Conservation (phyloP, 2,329 filamentous ascomycete genomes). For the Aaosphaeria pasadenensis region DNA sequence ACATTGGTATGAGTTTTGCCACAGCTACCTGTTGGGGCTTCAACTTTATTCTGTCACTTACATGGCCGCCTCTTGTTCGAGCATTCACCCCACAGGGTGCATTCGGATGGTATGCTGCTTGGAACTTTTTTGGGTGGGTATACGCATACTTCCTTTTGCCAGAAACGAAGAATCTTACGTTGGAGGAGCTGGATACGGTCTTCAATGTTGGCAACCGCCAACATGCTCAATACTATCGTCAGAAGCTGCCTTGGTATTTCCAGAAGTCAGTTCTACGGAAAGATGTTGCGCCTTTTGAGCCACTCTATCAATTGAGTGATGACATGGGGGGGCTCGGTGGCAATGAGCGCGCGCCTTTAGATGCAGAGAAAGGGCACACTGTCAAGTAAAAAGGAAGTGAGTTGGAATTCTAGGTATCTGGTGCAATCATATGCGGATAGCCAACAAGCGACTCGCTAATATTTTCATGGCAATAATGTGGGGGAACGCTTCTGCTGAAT, state of each 20-base stretch:
- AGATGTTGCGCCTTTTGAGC: slow-evolving; percentile 23
- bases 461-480: too few species aligned
- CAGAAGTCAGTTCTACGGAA: slow-evolving; percentile 30
- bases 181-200: slow-evolving; percentile 28
- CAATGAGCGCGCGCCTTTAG: neutral
- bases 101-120: slow-evolving; percentile 56
- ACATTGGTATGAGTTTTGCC: slow-evolving; percentile 40
- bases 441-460: too few species aligned
- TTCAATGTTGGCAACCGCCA: slow-evolving; percentile 27
- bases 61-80: slow-evolving; percentile 50
- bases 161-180: slow-evolving; percentile 27
- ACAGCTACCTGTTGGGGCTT: slow-evolving; percentile 58
- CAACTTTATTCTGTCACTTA: slow-evolving; percentile 53
- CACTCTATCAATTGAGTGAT: slow-evolving; percentile 20
- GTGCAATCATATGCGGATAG: too few species aligned
- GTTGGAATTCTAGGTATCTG: too few species aligned
- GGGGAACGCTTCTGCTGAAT: too few species aligned
- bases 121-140: slow-evolving; percentile 54
- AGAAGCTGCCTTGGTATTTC: slow-evolving; percentile 37
- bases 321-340: neutral
- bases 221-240: slow-evolving; percentile 20
- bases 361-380: neutral
- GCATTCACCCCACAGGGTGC: slow-evolving; percentile 52
- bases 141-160: slow-evolving; percentile 28
- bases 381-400: too few species aligned